Evolutionary conservation across 106 monocot species (phyloP).

Genomic region (Dendrobium chrysotoxum): DNA sequence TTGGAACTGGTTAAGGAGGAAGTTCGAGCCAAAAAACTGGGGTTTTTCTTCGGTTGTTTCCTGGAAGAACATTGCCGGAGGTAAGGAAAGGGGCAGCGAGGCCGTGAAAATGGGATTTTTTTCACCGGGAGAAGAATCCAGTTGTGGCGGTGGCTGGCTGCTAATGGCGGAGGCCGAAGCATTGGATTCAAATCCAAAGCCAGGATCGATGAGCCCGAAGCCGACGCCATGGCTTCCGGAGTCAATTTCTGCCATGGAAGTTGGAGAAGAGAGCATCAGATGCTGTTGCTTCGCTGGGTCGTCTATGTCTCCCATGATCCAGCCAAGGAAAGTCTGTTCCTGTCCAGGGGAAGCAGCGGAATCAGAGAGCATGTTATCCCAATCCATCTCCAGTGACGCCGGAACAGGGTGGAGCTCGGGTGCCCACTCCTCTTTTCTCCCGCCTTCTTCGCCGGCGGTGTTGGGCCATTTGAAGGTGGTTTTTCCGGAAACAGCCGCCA

Average conservation of each 20-base stretch:
- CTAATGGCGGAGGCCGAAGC: not conserved
- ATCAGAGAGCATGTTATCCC: slow-evolving; percentile 57
- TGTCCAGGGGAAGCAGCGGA: slow-evolving; percentile 26
- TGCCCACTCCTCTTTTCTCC: slow-evolving; percentile 24
- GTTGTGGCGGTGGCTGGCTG: not conserved
- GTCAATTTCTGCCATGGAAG: slow-evolving; percentile 6
- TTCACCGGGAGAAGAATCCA: not conserved
- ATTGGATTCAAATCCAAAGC: slow-evolving; percentile 29
- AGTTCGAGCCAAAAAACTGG: slow-evolving; percentile 14
- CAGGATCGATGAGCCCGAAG: slow-evolving; percentile 32
- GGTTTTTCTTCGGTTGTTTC: slow-evolving; percentile 37
- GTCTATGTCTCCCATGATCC: slow-evolving; percentile 58
- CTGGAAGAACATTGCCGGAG: slow-evolving; percentile 29
- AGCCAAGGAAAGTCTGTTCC: slow-evolving; percentile 65
- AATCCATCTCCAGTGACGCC: slow-evolving; percentile 22
- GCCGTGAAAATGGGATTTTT: slow-evolving; percentile 14
- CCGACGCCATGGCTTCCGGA: slow-evolving; percentile 8
- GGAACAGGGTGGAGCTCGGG: slow-evolving; percentile 41
- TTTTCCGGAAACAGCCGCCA: slow-evolving; percentile 51
- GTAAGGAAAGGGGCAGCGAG: slow-evolving; percentile 6
- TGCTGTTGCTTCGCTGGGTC: slow-evolving; percentile 23
- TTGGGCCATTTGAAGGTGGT: slow-evolving; percentile 12
- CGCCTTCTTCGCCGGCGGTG: not conserved
- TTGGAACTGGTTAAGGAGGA: slow-evolving; percentile 16
- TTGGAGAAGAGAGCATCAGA: not conserved